phyloP scores from a whole-genome alignment of 768 basidiomycete species.

The Pulveroboletus sp. region DNA sequence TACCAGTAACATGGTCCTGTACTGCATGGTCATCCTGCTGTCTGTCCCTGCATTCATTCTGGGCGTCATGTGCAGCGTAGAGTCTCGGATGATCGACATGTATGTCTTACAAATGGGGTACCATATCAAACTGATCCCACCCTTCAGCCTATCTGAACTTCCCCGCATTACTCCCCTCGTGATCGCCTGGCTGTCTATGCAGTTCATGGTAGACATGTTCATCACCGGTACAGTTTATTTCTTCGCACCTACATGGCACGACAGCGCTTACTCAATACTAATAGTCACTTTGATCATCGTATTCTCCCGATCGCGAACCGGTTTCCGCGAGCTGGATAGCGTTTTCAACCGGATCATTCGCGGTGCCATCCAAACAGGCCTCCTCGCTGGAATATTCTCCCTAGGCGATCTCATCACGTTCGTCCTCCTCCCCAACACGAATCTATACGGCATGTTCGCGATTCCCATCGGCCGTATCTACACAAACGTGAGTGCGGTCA shows the following conservation, averaged over 20 bases:
- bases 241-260: background rate
- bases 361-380: background rate
- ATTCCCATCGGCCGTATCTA: background rate
- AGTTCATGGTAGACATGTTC: background rate
- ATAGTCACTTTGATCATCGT: background rate
- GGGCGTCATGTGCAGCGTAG: background rate
- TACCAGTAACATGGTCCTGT: background rate
- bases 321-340: background rate
- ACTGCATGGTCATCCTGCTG: background rate
- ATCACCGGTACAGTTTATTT: background rate
- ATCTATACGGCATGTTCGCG: background rate
- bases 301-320: background rate
- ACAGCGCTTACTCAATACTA: background rate
- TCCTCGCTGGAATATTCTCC: background rate
- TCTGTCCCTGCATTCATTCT: background rate
- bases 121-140: background rate
- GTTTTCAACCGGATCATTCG: background rate
- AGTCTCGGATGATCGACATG: background rate
- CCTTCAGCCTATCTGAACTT: constrained; percentile 39
- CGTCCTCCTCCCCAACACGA: background rate
- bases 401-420: background rate
- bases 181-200: background rate
- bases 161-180: constrained; percentile 13
- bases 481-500: background rate
- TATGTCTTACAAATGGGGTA: background rate